Evolutionary conservation across 1,139 yeast species (phyloP).

Genomic region (Candida tunisiensis): DNA sequence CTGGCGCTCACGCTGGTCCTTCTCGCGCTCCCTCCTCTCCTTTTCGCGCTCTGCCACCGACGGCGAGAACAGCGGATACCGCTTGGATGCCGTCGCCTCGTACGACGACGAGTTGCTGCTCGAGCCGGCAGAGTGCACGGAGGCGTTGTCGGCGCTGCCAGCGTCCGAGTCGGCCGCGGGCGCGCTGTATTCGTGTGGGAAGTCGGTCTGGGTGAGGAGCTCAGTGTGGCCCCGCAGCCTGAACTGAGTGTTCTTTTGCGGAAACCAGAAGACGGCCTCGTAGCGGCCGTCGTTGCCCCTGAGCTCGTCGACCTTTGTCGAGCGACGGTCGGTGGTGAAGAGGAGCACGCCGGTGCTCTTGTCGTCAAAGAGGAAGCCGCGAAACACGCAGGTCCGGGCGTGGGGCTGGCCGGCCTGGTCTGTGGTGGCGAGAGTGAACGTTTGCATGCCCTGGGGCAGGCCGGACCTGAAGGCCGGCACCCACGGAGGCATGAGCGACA

Average conservation of each 20-base stretch:
- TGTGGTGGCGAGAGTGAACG: conserved; percentile 57
- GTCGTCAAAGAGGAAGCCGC: conserved; percentile 65
- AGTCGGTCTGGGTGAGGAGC: conserved; percentile 12
- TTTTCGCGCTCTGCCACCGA: no score
- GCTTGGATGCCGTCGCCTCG: no score
- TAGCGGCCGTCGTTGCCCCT: conserved; percentile 29
- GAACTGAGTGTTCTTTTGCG: conserved; percentile 43
- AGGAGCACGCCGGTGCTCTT: conserved; percentile 49
- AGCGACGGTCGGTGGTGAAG: conserved; percentile 58
- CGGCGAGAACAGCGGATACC: no score
- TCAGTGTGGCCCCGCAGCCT: conserved; percentile 54
- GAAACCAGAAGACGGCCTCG: conserved; percentile 68
- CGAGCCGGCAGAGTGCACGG: conserved; percentile 2
- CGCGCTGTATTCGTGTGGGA: conserved; percentile 3
- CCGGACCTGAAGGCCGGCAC: conserved; percentile 12
- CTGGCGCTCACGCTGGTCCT: conserved; percentile 1
- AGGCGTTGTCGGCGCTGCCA: neutral
- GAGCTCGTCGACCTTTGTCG: conserved; percentile 43
- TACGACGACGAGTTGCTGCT: no score
- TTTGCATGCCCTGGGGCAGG: no score
- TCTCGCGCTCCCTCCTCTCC: no score
- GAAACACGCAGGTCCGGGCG: conserved; percentile 51
- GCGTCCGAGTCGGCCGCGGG: conserved; percentile 2
- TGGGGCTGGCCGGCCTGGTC: conserved; percentile 39
- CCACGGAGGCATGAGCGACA: no score